A percentile compares a stretch with the other conserved stretches of the same genome.
Evolutionary conservation across 2,329 filamentous ascomycete genomes (phyloP).

Genomic region (Conoideocrella luteorostrata): DNA sequence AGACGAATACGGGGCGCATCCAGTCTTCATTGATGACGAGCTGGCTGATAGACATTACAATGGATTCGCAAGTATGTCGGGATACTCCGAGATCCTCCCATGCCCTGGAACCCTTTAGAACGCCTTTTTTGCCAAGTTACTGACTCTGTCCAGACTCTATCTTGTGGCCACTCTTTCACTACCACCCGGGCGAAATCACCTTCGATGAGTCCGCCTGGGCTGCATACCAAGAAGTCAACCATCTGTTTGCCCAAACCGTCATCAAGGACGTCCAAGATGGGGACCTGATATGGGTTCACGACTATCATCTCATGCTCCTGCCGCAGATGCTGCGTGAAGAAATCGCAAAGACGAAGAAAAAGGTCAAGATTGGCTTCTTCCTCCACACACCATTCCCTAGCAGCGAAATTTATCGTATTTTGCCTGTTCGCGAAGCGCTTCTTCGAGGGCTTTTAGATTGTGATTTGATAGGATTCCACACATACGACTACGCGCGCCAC

Average conservation of each 20-base stretch:
- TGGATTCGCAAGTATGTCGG: slow-evolving; percentile 87
- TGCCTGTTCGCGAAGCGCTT: slow-evolving; percentile 86
- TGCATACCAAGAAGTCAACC: slow-evolving; percentile 89
- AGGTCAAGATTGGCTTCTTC: slow-evolving; percentile 98
- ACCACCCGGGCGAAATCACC: slow-evolving; percentile 96
- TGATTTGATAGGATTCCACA: slow-evolving; percentile 96
- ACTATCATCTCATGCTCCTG: slow-evolving; percentile 96
- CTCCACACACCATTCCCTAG: slow-evolving; percentile 95
- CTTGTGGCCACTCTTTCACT: slow-evolving; percentile 97
- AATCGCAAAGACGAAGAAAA: slow-evolving; percentile 72
- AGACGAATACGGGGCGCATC: slow-evolving; percentile 82
- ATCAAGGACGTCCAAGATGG: slow-evolving; percentile 84
- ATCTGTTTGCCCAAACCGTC: slow-evolving; percentile 83
- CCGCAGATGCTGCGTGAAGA: slow-evolving; percentile 93
- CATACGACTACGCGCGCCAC: slow-evolving; percentile 97
- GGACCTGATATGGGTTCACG: slow-evolving; percentile 95
- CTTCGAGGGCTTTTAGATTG: slow-evolving; percentile 84
- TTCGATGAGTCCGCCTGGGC: slow-evolving; percentile 95
- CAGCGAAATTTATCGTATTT: slow-evolving; percentile 92
- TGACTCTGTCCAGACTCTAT: slow-evolving; percentile 64
- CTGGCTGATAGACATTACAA: slow-evolving; percentile 96
- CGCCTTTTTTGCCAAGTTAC: no score
- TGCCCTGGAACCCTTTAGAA: no score
- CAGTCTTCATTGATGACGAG: slow-evolving; percentile 90
- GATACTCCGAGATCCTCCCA: no score